A percentile compares a stretch with the other conserved stretches of the same genome.
phyloP scores from a whole-genome alignment of 805 yeast genomes.

The Suhomyces sp. region DNA sequence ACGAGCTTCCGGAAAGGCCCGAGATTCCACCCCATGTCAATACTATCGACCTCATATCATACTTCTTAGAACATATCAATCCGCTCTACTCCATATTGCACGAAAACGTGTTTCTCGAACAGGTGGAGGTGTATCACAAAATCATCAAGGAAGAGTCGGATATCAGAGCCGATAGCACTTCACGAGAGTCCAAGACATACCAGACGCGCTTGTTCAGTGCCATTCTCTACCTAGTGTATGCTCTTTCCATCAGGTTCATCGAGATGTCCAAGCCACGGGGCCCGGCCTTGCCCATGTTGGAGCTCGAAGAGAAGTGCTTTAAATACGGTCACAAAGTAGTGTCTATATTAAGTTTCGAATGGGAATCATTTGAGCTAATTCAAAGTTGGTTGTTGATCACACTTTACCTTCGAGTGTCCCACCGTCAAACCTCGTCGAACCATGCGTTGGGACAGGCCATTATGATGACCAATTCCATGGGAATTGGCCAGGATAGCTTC shows the following conservation, averaged over 20 bases:
- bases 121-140: constrained; percentile 28
- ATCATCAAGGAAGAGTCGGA: constrained; percentile 9
- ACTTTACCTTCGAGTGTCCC: constrained; percentile 34
- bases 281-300: constrained; percentile 24
- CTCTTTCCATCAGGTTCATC: constrained; percentile 49
- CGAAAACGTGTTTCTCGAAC: constrained; percentile 52
- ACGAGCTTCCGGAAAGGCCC: constrained; percentile 33
- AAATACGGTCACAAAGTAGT: constrained; percentile 32
- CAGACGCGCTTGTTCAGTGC: constrained; percentile 51
- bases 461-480: constrained; percentile 38
- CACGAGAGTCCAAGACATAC: constrained; percentile 21
- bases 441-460: constrained; percentile 35
- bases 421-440: constrained; percentile 35
- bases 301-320: constrained; percentile 33
- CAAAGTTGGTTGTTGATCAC: constrained; percentile 40
- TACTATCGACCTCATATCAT: constrained; percentile 27
- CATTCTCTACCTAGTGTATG: constrained; percentile 46
- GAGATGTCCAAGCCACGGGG: constrained; percentile 37
- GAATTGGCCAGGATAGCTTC: constrained; percentile 20
- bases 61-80: constrained; percentile 48
- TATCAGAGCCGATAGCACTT: constrained; percentile 12
- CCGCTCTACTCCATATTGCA: constrained; percentile 53
- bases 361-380: constrained; percentile 43
- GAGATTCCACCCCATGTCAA: constrained; percentile 12
- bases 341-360: constrained; percentile 34